phyloP scores from a whole-genome alignment of 2,329 filamentous ascomycete species.

The Talaromyces funiculosus region DNA sequence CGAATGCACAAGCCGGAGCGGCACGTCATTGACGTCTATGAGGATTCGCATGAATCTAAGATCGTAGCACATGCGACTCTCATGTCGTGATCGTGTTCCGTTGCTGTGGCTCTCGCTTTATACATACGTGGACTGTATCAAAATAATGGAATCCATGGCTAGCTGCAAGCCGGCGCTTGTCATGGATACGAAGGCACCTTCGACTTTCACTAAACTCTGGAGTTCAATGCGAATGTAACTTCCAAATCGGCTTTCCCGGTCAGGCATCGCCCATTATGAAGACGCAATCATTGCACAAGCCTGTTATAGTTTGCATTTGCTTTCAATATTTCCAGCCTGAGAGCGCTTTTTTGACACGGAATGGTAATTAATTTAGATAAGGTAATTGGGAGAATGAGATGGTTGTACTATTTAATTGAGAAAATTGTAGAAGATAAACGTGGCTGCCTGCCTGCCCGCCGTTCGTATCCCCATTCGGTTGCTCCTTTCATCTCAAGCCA shows the following conservation, averaged over 20 bases:
- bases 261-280: not conserved
- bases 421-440: not conserved
- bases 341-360: not conserved
- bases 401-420: not conserved
- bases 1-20: constrained; percentile 59
- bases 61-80: not conserved
- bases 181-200: not conserved
- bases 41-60: constrained; percentile 16
- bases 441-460: not conserved
- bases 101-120: not conserved
- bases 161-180: not conserved
- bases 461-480: not conserved
- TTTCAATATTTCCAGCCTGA: not conserved
- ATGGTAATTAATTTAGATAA: no score
- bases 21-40: constrained; percentile 12
- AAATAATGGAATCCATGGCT: not conserved
- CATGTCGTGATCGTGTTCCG: not conserved
- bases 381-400: not conserved
- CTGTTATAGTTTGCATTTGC: not conserved
- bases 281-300: not conserved
- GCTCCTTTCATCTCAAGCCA: not conserved
- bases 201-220: not conserved
- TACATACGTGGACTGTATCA: not conserved
- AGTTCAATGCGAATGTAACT: not conserved
- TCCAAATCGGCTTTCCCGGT: not conserved